Percentiles rank a stretch among this genome's conserved stretches.
phyloP scores from a whole-genome alignment of 148 eudicot species.

The Dysphania ambrosioides region DNA sequence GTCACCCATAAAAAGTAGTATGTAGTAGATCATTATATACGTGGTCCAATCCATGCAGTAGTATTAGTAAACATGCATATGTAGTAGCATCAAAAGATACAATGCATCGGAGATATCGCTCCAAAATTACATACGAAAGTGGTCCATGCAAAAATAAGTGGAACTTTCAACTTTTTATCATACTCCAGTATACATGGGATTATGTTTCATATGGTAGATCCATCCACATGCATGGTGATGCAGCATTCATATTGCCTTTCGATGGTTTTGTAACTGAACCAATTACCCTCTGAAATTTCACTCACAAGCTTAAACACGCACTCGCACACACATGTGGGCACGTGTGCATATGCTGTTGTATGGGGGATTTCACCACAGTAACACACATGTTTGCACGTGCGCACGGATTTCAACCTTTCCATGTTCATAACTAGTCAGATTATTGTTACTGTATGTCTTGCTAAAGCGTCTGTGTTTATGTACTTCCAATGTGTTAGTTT shows the following conservation, averaged over 20 bases:
- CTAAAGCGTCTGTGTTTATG: slow-evolving; percentile 2
- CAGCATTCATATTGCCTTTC: too few relatives aligned
- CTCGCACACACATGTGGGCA: slow-evolving; percentile 40
- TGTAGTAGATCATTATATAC: too few relatives aligned
- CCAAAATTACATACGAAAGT: slow-evolving; percentile 13
- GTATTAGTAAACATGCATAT: not conserved
- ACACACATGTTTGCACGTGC: slow-evolving; percentile 40
- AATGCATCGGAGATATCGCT: slow-evolving; percentile 14
- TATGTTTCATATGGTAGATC: not conserved
- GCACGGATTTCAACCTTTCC: slow-evolving; percentile 30
- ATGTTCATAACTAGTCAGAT: slow-evolving; percentile 12
- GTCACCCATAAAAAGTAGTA: slow-evolving; percentile 3
- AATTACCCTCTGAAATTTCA: not conserved
- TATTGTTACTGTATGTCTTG: not conserved
- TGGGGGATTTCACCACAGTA: slow-evolving; percentile 30
- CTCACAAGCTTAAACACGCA: slow-evolving; percentile 23
- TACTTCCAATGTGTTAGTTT: slow-evolving; percentile 25
- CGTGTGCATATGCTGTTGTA: slow-evolving; percentile 37
- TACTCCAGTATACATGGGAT: not conserved
- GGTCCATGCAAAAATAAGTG: slow-evolving; percentile 22
- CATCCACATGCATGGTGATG: not conserved
- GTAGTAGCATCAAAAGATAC: too few relatives aligned
- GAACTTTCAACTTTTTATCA: too few relatives aligned
- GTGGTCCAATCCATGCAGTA: slow-evolving; percentile 23
- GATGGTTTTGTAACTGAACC: not conserved